Conservation (phyloP, 108 stramenopile genomes). For the Epithemia pelagica region DNA sequence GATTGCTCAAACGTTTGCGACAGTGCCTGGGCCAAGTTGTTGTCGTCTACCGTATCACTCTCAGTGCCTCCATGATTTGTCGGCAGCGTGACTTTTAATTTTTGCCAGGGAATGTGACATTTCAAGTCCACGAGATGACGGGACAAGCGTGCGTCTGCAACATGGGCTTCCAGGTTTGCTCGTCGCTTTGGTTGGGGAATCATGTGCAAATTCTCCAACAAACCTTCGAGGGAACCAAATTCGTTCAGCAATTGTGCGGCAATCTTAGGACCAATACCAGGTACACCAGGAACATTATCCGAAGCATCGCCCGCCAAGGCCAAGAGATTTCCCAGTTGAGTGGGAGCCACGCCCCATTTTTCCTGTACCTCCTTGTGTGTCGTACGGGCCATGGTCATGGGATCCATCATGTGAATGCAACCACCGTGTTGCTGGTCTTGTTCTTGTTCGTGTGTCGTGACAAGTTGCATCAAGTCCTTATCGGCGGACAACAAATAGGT, state of each 20-base stretch:
- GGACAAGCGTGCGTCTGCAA: slow-evolving; percentile 48
- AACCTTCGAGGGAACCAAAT: slow-evolving; percentile 49
- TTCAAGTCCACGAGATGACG: slow-evolving; percentile 37
- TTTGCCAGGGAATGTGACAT: slow-evolving; percentile 26
- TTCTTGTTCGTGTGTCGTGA: slow-evolving; percentile 27
- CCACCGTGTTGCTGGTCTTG: neutral
- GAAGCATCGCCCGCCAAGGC: slow-evolving; percentile 82
- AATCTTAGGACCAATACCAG: slow-evolving; percentile 86
- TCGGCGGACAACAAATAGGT: slow-evolving; percentile 69
- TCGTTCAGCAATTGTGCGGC: slow-evolving; percentile 66
- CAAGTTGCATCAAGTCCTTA: slow-evolving; percentile 88
- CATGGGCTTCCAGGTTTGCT: slow-evolving; percentile 44
- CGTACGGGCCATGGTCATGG: slow-evolving; percentile 55
- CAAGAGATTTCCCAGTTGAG: slow-evolving; percentile 70
- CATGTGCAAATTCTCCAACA: slow-evolving; percentile 42
- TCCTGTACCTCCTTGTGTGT: slow-evolving; percentile 57
- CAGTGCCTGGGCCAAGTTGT: no score
- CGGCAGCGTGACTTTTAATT: slow-evolving; percentile 12
- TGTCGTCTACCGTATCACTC: neutral
- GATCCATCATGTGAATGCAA: slow-evolving; percentile 75
- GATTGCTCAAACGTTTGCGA: slow-evolving; percentile 18
- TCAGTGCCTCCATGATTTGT: neutral
- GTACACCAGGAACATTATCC: slow-evolving; percentile 84
- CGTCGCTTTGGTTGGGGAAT: slow-evolving; percentile 61
- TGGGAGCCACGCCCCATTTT: slow-evolving; percentile 70